Percentiles rank a stretch among this genome's conserved stretches.
Evolutionary conservation across 2,329 filamentous ascomycete genomes (phyloP).

Genomic region (Magnaporthiopsis incrustans): DNA sequence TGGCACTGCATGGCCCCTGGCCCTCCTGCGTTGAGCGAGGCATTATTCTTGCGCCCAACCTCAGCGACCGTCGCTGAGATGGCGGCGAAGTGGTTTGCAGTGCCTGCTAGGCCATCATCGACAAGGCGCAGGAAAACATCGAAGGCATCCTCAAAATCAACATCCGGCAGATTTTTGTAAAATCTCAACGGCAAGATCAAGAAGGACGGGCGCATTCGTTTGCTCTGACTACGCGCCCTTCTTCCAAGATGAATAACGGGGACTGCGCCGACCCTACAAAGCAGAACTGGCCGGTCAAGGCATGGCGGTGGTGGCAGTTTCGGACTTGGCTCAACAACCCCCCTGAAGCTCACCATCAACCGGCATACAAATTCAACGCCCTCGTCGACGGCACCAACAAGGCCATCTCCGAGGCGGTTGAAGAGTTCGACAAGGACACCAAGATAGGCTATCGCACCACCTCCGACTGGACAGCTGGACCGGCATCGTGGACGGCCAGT

Average conservation of each 20-base stretch:
- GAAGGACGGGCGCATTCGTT: constrained; percentile 21
- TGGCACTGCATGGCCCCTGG: too few relatives aligned
- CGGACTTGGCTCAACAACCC: too few relatives aligned
- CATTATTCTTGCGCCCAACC: too few relatives aligned
- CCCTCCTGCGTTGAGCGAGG: too few relatives aligned
- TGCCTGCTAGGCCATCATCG: constrained; percentile 14
- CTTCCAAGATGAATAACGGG: constrained; percentile 22
- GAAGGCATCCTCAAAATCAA: constrained; percentile 20
- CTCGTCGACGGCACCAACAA: constrained; percentile 20
- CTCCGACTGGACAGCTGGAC: constrained; percentile 23
- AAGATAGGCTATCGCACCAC: constrained; percentile 16
- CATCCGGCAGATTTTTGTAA: constrained; percentile 17
- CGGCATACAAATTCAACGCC: constrained; percentile 23
- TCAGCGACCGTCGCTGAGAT: too few relatives aligned
- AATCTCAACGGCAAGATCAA: constrained; percentile 22
- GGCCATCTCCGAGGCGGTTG: constrained; percentile 19
- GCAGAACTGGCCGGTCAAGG: constrained; percentile 5
- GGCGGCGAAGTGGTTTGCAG: too few relatives aligned
- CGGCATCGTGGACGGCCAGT: constrained; percentile 21
- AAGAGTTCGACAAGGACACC: constrained; percentile 13
- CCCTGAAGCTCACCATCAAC: constrained; percentile 60
- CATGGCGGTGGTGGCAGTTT: background rate
- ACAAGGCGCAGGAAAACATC: constrained; percentile 19
- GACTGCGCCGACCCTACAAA: constrained; percentile 14
- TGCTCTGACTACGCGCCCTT: constrained; percentile 23